Conservation (phyloP, 208 protist species). For the Jaenimonas drosophilae region DNA sequence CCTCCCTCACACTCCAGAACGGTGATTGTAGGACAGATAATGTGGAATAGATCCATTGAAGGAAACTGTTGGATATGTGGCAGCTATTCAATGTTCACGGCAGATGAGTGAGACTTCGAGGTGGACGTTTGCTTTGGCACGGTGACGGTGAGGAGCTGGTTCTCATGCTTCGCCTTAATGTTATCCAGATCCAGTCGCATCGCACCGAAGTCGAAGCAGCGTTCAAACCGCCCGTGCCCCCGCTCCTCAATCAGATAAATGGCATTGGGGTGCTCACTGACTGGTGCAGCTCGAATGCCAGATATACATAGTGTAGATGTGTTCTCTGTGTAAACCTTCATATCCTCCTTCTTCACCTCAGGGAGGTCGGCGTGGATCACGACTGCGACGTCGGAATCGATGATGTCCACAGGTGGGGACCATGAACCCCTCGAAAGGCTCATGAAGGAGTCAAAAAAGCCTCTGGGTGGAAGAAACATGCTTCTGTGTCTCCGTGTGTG, state of each 20-base stretch:
- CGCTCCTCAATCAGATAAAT: conserved; percentile 33
- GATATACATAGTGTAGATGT: conserved; percentile 45
- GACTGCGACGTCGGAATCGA: conserved; percentile 46
- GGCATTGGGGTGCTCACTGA: conserved; percentile 9
- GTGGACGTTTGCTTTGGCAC: conserved; percentile 29
- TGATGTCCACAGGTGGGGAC: conserved; percentile 62
- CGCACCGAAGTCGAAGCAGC: conserved; percentile 58
- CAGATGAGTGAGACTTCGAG: conserved; percentile 3
- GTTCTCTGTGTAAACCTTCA: conserved; percentile 57
- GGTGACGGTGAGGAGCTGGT: conserved; percentile 37
- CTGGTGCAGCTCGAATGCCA: conserved; percentile 32
- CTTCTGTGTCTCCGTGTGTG: no score
- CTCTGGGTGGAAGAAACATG: no score
- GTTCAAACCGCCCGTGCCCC: conserved; percentile 51
- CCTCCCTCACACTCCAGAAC: no score
- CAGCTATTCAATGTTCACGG: conserved; percentile 39
- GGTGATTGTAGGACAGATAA: no score
- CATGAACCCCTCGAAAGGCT: conserved; percentile 48
- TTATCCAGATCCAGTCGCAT: conserved; percentile 14
- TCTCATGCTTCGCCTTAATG: conserved; percentile 41
- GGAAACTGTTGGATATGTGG: neutral
- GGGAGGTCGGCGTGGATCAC: conserved; percentile 60
- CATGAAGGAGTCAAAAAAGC: conserved; percentile 41
- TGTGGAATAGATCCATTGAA: no score
- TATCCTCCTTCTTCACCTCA: conserved; percentile 51